Evolutionary conservation across 148 eudicot species (phyloP), one percentile per base, ranked within the genome.

Genomic region (Pouteria glomerata): DNA sequence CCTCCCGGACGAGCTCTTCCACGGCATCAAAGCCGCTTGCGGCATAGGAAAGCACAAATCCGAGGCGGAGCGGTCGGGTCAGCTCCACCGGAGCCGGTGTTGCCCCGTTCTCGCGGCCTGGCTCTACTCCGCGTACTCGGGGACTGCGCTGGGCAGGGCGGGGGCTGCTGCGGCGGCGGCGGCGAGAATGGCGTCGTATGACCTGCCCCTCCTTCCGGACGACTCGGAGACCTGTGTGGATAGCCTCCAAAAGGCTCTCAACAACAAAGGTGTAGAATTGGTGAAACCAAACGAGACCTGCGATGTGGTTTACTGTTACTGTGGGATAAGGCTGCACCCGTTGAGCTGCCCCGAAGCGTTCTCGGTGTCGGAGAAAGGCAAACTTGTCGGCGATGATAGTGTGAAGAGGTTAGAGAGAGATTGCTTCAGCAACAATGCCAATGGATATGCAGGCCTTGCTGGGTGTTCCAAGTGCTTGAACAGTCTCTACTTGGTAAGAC

Each of bases 21-120:
- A 74, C 16, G 80, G 78, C 50, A 74, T 93, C 37, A 82, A 80
- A 37, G 24, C 84, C 12, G 74, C 93, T 1, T 93, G 98, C 81
- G 66, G 31, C 34, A 57, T 31, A 66, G 21, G 23, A n/a, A 45
- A 47, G 35, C 18, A 55, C 12, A 57, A 73, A 63, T 14, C 55
- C 62, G 51, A 35, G 63, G 47, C 42, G 44, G 48, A 48, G 39
- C 69, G 55, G 30, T 57, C 72, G 52, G 72, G 68, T 23, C 75
- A 79, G 50, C 74, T 86, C 74, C 79, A 69, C 71, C 85, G 78
- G 19, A 72, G 31, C 72, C 78, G 76, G 31, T 93, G 96, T 84
- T 93, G 98, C 85, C 98, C 98, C 0, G 89, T 88, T 14, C 85
- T 93, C 4, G 93, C 93, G 14, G 84, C 96, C 35, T 90, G 93